A percentile compares a stretch with the other conserved stretches of the same genome.
These are phyloP conservation scores for Candida hispaniensis DNA, from an alignment of 805 yeast genomes.

Conservation along the genomic window DNA sequence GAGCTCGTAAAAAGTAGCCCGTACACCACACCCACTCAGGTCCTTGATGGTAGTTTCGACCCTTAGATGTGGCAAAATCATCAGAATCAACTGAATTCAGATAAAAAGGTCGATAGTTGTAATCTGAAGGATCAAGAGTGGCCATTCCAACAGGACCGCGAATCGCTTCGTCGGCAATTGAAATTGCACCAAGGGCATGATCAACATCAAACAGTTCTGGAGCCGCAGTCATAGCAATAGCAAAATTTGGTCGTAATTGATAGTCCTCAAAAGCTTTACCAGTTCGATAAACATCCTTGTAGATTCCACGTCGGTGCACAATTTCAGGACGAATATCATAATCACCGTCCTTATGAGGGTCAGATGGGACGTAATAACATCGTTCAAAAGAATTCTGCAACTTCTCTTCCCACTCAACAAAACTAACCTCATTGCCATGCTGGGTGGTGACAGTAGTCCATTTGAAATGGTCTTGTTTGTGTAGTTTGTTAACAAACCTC, in stretches of 20 bases:
- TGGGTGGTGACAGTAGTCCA: conserved; percentile 46
- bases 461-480: conserved; percentile 44
- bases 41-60: conserved; percentile 96
- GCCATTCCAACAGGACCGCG: conserved; percentile 89
- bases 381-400: conserved; percentile 67
- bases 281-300: conserved; percentile 71
- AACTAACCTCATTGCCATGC: conserved; percentile 46
- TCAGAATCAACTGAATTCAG: conserved; percentile 65
- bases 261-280: conserved; percentile 91
- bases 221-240: conserved; percentile 89
- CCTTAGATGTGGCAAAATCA: conserved; percentile 89
- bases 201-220: conserved; percentile 72
- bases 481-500: conserved; percentile 61
- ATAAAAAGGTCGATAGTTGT: conserved; percentile 86
- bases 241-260: conserved; percentile 83
- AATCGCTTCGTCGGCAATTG: conserved; percentile 57
- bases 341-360: conserved; percentile 47
- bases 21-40: conserved; percentile 97
- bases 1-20: conserved; percentile 83
- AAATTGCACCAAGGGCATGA: conserved; percentile 54
- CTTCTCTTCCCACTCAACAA: conserved; percentile 62
- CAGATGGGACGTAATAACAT: conserved; percentile 63
- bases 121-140: conserved; percentile 86
- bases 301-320: conserved; percentile 85
- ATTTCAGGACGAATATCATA: conserved; percentile 53